These are phyloP conservation scores for Trichomonas vaginalis DNA, from an alignment of 208 protist genomes.

Conservation along the genomic window DNA sequence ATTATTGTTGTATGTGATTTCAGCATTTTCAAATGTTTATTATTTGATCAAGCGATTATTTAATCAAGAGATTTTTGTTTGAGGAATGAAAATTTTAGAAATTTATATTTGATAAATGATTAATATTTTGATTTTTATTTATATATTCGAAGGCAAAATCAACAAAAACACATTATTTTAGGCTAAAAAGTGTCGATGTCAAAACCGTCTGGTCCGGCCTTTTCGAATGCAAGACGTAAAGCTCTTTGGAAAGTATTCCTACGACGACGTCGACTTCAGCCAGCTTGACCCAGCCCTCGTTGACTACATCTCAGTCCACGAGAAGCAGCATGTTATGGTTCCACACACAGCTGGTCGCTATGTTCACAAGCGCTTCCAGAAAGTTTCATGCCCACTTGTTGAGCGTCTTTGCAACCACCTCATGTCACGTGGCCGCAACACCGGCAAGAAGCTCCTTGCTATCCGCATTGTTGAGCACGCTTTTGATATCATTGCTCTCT, in stretches of 20 bases:
- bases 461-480: constrained; percentile 89
- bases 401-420: constrained; percentile 53
- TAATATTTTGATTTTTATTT: too few relatives aligned
- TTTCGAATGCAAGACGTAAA: constrained; percentile 41
- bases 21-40: too few relatives aligned
- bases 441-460: constrained; percentile 98
- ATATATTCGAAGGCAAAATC: too few relatives aligned
- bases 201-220: background rate
- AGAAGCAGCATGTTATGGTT: constrained; percentile 63
- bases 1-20: too few relatives aligned
- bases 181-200: too few relatives aligned
- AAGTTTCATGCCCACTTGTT: constrained; percentile 80
- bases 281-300: constrained; percentile 49
- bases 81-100: too few relatives aligned
- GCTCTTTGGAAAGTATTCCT: constrained; percentile 53
- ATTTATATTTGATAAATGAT: too few relatives aligned
- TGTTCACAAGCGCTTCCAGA: constrained; percentile 91
- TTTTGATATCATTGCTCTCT: constrained; percentile 96
- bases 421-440: constrained; percentile 71
- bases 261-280: constrained; percentile 40
- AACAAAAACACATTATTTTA: too few relatives aligned
- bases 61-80: too few relatives aligned
- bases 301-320: constrained; percentile 88
- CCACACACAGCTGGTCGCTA: constrained; percentile 93
- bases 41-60: too few relatives aligned